Conservation (phyloP, 1,284 basidiomycete genomes). For the Trametes sp. region DNA sequence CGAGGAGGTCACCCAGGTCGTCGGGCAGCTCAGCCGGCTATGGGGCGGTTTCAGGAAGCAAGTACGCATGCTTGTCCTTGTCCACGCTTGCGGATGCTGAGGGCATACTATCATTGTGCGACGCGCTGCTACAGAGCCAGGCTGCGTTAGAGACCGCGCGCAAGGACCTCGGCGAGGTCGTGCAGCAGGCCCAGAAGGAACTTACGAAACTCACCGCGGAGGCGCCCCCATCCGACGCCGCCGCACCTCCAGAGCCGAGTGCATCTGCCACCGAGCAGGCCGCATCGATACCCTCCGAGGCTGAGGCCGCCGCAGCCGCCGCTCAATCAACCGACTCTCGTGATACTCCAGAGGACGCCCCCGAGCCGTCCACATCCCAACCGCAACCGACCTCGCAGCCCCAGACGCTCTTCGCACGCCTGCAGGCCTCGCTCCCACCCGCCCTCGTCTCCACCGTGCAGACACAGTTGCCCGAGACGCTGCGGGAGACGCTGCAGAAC, state of each 20-base stretch:
- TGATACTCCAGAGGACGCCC: conserved; percentile 8
- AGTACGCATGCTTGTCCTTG: conserved; percentile 53
- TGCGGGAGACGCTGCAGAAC: conserved; percentile 57
- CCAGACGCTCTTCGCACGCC: conserved; percentile 68
- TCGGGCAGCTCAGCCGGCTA: conserved; percentile 83
- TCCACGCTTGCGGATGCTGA: background rate
- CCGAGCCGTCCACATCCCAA: conserved; percentile 15
- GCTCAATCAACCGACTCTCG: background rate
- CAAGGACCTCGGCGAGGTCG: conserved; percentile 80
- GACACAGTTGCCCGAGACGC: conserved; percentile 68
- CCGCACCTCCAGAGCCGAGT: conserved; percentile 31
- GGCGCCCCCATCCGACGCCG: conserved; percentile 36
- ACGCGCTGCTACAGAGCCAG: conserved; percentile 64
- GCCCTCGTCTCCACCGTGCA: conserved; percentile 76
- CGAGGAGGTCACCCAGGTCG: conserved; percentile 87
- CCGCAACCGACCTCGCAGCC: conserved; percentile 37
- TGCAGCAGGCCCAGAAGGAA: conserved; percentile 85
- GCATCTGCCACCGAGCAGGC: conserved; percentile 25
- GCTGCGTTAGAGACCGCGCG: conserved; percentile 74
- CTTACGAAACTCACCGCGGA: conserved; percentile 67
- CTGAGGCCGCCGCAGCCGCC: conserved; percentile 10
- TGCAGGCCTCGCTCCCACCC: conserved; percentile 76
- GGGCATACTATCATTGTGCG: background rate
- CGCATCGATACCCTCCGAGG: conserved; percentile 10
- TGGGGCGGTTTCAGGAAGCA: conserved; percentile 92